Base-by-base conservation (phyloP, 192 early-diverging fungal species). In the Backusella morwellensis region DNA sequence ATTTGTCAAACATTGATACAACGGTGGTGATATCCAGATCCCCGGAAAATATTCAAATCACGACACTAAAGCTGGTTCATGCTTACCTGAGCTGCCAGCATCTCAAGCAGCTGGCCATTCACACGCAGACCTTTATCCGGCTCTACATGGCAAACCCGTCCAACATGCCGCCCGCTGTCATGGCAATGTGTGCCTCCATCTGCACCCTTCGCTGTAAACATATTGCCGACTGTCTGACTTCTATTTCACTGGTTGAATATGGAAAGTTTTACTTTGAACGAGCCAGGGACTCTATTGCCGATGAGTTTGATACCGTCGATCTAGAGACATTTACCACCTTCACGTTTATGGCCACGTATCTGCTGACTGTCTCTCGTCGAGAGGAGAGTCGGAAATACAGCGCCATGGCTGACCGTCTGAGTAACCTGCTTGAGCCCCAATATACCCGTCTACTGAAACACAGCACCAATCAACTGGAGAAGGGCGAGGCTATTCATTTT, bases 151-250 rank as follows among this genome's bases (percentile, higher is more conserved):
- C 15, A 4, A 50, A 56, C 6, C 17, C 34, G 2, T 40, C 42
- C 19, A 17, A 34, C 11, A n/a, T 40, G 23, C 42, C 56, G 11
- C 66, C 59, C 9, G 41, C 59, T 11, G 26, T 50, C 19, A 67
- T 68, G 63, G 63, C 75, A 3, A 34, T 75, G 38, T 75, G 75
- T 23, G 75, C 75, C 9, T 35, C 59, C 6, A 68, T 75, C 3
- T 75, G 75, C 21, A 63, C 75, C 4, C 66, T 75, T 26, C 63
- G 67, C 12, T 75, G 75, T 35, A 41, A 69, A 36, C 75, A 75
- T 29, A 47, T 67, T 17, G n/a, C 66, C 9, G 17, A 35, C 15
- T 41, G 56, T 35, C 7, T 75, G 8, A 38, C 75, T 38, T 63
- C 41, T 6, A 38, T 66, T 32, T 35, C 35, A 38, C 40, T 75